Evolutionary conservation across 768 basidiomycete genomes (phyloP).

Genomic region (Kockovaella imperatae): DNA sequence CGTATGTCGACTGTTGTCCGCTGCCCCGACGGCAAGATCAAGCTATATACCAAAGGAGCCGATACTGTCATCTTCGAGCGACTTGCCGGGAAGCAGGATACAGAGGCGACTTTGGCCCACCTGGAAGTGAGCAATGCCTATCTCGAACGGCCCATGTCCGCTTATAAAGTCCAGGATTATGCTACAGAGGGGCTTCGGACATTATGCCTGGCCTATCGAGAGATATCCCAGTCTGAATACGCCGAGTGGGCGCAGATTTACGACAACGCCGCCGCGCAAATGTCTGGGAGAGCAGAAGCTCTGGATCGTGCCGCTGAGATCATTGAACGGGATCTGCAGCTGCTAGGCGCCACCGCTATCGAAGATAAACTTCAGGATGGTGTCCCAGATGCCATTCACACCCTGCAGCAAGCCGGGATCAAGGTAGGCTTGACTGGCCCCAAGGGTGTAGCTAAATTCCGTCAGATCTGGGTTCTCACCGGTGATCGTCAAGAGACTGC

Average conservation of each 20-base stretch:
- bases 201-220: constrained; percentile 89
- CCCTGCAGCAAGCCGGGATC: constrained; percentile 94
- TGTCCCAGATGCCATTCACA: constrained; percentile 96
- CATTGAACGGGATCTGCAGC: constrained; percentile 86
- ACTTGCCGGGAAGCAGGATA: constrained; percentile 65
- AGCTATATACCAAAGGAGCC: constrained; percentile 92
- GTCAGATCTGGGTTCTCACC: constrained; percentile 89
- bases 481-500: constrained; percentile 98
- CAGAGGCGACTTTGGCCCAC: constrained; percentile 77
- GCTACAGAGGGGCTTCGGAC: constrained; percentile 95
- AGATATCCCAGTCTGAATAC: constrained; percentile 86
- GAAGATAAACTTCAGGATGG: constrained; percentile 99
- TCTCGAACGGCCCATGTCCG: background rate
- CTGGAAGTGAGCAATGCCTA: constrained; percentile 62
- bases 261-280: constrained; percentile 84
- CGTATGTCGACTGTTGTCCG: constrained; percentile 95
- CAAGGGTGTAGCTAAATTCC: background rate
- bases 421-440: constrained; percentile 59
- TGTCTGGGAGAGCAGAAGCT: constrained; percentile 82
- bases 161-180: constrained; percentile 57
- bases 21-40: constrained; percentile 80
- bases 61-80: constrained; percentile 96
- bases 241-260: constrained; percentile 79
- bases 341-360: constrained; percentile 94
- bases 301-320: constrained; percentile 89